Evolutionary conservation across 2,329 filamentous ascomycete species (phyloP).

Genomic region (Calonectria leucothoes): DNA sequence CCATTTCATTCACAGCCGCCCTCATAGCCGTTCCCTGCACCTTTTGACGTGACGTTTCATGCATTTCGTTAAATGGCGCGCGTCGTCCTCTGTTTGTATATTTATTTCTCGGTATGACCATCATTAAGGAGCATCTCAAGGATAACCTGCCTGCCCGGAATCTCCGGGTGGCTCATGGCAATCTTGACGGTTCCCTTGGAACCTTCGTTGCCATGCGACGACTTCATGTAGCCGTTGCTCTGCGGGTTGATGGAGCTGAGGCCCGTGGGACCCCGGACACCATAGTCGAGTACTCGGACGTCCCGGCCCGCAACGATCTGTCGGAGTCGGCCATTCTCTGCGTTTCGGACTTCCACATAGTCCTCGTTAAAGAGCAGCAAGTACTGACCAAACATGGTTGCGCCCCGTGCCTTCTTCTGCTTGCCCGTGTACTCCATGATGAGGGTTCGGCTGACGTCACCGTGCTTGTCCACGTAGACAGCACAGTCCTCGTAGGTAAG

Average conservation of each 20-base stretch:
- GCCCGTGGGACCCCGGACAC: constrained; percentile 72
- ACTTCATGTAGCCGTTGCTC: constrained; percentile 50
- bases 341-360: constrained; percentile 97
- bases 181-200: constrained; percentile 88
- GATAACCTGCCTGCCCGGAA: constrained; percentile 86
- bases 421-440: constrained; percentile 99
- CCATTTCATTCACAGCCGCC: constrained; percentile 13
- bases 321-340: constrained; percentile 90
- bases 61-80: constrained; percentile 8
- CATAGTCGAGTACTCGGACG: constrained; percentile 91
- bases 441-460: constrained; percentile 91
- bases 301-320: constrained; percentile 95
- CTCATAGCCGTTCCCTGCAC: constrained; percentile 2
- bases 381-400: constrained; percentile 92
- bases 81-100: neutral
- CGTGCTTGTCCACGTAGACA: constrained; percentile 98
- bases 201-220: constrained; percentile 54
- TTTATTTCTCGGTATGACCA: constrained; percentile 70
- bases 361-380: constrained; percentile 94
- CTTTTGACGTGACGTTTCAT: constrained; percentile 8
- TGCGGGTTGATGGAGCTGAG: constrained; percentile 52
- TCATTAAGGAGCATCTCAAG: constrained; percentile 94
- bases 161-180: constrained; percentile 92
- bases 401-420: constrained; percentile 79
- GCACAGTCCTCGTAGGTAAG: constrained; percentile 96